Base-by-base conservation (phyloP, 192 early-diverging fungal species). In the Diversispora eburnea region DNA sequence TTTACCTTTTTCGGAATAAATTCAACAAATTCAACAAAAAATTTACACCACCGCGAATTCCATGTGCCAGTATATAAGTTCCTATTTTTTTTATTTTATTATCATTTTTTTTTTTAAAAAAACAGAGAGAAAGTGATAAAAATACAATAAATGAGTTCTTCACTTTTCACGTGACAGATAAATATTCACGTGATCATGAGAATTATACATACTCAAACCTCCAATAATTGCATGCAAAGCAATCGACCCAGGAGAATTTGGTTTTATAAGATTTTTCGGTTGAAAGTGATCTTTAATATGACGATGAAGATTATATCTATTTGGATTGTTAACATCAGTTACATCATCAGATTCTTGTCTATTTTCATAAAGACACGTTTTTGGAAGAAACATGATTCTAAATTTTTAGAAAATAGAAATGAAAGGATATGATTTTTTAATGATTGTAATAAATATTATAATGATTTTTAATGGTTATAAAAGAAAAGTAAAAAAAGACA, bases 1-100 rank as follows among this genome's bases (percentile, higher is more conserved):
- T 61, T 60, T n/a, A 72, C 70, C 70, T 72, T 61, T 72, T 72
- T 4, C 70, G 56, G 15, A 49, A 72, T 41, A 72, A 25, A 19
- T 39, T 33, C 46, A 61, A 20, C 39, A 72, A 61, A 59, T 72
- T 47, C 22, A 72, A 61, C 8, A 72, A 45, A 7, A 72, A 72
- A 61, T 72, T 72, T 5, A 72, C 47, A 19, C 70, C 70, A 41
- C 70, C 70, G 60, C 70, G 70, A 61, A 52, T 52, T 5, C 45
- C 56, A 49, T 72, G 45, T 3, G 57, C 70, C 43, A 62, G 33
- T 9, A 59, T 15, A 72, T 61, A 72, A 22, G 70, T 48, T 72
- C n/a, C 70, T 72, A 72, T 42, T 57, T 43, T 4, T 12, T 15
- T 8, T n/a, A n/a, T n/a, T n/a, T n/a, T n/a, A n/a, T n/a, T n/a